A percentile compares a stretch with the other conserved stretches of the same genome.
Conservation (phyloP, 768 basidiomycete genomes). For the Termitomyces sp. region DNA sequence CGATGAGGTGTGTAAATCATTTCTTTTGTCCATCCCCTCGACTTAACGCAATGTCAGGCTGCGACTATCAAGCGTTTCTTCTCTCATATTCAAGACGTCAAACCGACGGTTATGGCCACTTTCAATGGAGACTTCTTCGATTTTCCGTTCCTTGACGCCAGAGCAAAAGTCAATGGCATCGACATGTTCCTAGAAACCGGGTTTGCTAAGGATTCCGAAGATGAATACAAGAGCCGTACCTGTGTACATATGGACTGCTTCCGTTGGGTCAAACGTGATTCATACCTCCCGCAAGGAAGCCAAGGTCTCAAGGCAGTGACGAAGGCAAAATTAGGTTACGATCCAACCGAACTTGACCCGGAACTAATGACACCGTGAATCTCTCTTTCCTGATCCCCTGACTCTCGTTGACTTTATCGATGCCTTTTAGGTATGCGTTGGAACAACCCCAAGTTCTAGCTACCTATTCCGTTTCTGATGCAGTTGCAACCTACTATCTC, state of each 20-base stretch:
- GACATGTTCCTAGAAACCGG: constrained; percentile 97
- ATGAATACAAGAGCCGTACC: constrained; percentile 89
- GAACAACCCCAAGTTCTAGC: constrained; percentile 94
- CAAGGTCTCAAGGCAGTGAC: constrained; percentile 99
- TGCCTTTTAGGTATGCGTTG: constrained; percentile 74
- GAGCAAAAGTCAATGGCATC: constrained; percentile 83
- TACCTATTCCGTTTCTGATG: constrained; percentile 99
- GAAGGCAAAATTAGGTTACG: constrained; percentile 91
- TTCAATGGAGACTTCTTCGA: constrained; percentile 99
- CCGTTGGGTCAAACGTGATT: constrained; percentile 99
- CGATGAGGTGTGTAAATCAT: constrained; percentile 63
- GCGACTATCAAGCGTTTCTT: constrained; percentile 86
- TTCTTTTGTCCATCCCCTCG: background rate
- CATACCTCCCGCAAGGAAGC: constrained; percentile 96
- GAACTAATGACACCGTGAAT: constrained; percentile 98
- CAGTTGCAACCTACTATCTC: constrained; percentile 98
- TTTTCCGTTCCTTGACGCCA: constrained; percentile 91
- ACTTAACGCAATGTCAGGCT: constrained; percentile 40
- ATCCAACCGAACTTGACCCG: constrained; percentile 95
- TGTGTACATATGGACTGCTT: constrained; percentile 99
- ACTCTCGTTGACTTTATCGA: background rate
- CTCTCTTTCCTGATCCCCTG: background rate
- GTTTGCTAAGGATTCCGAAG: constrained; percentile 85
- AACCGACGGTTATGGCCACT: constrained; percentile 95
- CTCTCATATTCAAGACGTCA: constrained; percentile 87